Base-by-base conservation (phyloP, 345 rosid species). In the Eutrema heterophyllum region DNA sequence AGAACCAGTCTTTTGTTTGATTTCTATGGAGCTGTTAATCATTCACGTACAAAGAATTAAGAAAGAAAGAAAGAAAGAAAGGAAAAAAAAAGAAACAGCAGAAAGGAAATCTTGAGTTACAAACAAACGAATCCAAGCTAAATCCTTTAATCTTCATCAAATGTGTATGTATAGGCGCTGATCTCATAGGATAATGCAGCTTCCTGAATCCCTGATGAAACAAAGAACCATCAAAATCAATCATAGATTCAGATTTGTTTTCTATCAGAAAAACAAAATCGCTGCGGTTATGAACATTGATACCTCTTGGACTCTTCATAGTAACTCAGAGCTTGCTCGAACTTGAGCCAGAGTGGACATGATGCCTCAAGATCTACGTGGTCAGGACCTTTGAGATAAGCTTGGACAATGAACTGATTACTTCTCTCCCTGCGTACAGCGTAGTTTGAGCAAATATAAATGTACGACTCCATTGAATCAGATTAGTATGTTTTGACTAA, bases 381-480 rank as follows among this genome's bases (percentile, higher is more conserved):
- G 63, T 85, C 77, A 12, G 96, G 96, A 26, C 95, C 97, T 10
- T 72, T 80, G 4, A 94, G 69, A 63, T 87, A 94, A 35, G 96
- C 98, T 76, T 88, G 90, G 60, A 91, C 80, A 27, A 89, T 81
- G 78, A 91, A 89, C 66, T 89, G 90, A n/a, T 82, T 88, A 54
- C 81, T 73, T 73, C 91, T 86, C 68, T 87, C 86, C 82, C 97
- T 93, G 87, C 50, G 70, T 54, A 40, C 41, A 21, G 5, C 4
- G 26, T 43, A 1, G 30, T 39, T 51, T 18, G 21, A 53, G 53
- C 11, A 62, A 1, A 29, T 21, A 48, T 12, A 58, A 58, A 38
- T 38, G 7, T 43, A 39, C 30, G 16, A 67, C 16, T 32, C 49
- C 67, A 6, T 4, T 21, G 12, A 33, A 18, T 40, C 40, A 4